Base-by-base conservation (phyloP, 305 asterid genomes). In the Fraxinus xanthoxyloides region DNA sequence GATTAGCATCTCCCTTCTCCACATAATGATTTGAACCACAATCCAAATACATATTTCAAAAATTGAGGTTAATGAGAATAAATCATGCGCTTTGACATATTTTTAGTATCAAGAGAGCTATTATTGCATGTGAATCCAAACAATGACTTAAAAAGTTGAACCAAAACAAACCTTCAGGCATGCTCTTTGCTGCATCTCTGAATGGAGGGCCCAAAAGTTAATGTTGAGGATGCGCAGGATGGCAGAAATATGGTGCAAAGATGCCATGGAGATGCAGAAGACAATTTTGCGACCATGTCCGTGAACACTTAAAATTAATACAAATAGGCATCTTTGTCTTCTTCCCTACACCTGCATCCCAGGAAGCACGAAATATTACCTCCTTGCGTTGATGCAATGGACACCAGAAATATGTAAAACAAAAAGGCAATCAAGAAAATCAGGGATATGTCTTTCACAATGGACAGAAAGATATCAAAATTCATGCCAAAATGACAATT, bases 131-230 rank as follows among this genome's bases (percentile, higher is more conserved):
- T 24, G 77, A 51, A 80, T 82, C 4, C 46, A 82, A 78, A 9
- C 10, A 77, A n/a, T 38, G 75, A 87, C 73, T 82, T 43, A 73
- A 77, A 28, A 67, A 69, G 36, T 72, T 15, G 81, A 85, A 75
- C 13, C 51, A 67, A 83, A 35, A 79, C 40, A 70, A 81, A 94
- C 98, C 99, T 96, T 96, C 46, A 96, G 84, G 30, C 99, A 97
- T 82, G 99, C 98, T 78, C 98, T 88, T 85, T 94, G 98, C 89
- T 96, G 99, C 99, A 96, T 96, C 86, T 96, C 97, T 46, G 98
- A 93, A 81, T 96, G 99, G 77, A 94, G 97, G 28, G 97, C 94
- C 92, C 92, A 92, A 74, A 90, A 89, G 79, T 91, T 88, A 77
- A 96, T 43, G 84, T 80, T 85, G 72, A 96, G 97, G 84, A 91